Evolutionary conservation across 352 stramenopile species (phyloP), one percentile per base, ranked within the genome.

Genomic region (Phytophthora rubi): DNA sequence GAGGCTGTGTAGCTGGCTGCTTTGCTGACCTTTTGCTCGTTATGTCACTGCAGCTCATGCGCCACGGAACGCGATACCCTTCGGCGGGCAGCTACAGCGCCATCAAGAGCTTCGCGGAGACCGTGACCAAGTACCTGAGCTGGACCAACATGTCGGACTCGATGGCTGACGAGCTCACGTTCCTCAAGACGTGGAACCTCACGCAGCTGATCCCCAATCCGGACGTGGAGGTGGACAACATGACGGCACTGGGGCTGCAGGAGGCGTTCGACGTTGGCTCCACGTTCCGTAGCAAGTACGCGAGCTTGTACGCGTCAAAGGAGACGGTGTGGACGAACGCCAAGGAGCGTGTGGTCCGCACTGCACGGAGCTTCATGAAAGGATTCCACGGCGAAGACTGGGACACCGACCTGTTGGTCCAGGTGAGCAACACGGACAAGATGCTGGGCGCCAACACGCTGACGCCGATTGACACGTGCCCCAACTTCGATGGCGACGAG

Each of bases 11-110:
- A 3, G 33, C 8, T 15, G 13, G 10, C 15, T 18, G 10, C 15
- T 18, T 47, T 47, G 13, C 13, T 47, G 5, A 47, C n/a, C 0
- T 6, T 13, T 28, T 18, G 35, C 1, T 26, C 32, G 42, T 15
- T 52, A 13, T 33, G n/a, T 30, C 48, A 28, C 18, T 60, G 59
- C 28, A 73, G 66, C 32, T 79, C 37, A 79, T 79, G 69, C 81
- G 81, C 45, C 81, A 89, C 49, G 81, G 76, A 54, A 89, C 81
- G 23, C 81, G 81, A n/a, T 89, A 86, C 68, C 75, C 75, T 57
- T 85, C 77, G 51, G 75, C 70, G 0, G 71, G 74, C 26, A 93
- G 79, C 71, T 84, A 87, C 80, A 80, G 65, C 26, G 73, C 60
- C 56, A 62, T 83, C 56, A 61, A 71, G 47, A 68, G 68, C 30